Percentiles rank a stretch among this genome's conserved stretches.
Conservation (phyloP, 495 filamentous ascomycete genomes). For the Aspergillus ostianus region DNA sequence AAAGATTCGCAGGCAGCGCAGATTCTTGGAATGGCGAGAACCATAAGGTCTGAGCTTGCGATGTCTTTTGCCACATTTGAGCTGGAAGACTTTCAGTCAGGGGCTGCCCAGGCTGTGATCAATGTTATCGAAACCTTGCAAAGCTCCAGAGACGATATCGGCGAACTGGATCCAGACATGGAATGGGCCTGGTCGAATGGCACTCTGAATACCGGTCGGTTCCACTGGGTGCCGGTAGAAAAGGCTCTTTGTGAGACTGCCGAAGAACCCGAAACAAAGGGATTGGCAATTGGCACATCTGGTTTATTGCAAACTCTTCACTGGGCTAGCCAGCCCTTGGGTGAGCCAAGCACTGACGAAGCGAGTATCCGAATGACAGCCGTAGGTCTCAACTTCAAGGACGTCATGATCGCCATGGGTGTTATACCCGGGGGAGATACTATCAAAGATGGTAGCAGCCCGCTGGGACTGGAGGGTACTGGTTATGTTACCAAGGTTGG, state of each 20-base stretch:
- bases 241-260: slow-evolving; percentile 14
- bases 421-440: slow-evolving; percentile 9
- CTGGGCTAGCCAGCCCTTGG: slow-evolving; percentile 10
- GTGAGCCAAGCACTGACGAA: slow-evolving; percentile 11
- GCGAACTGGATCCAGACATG: slow-evolving; percentile 24
- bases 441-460: background rate
- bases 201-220: slow-evolving; percentile 23
- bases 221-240: slow-evolving; percentile 18
- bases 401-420: slow-evolving; percentile 29
- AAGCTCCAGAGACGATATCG: background rate
- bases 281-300: slow-evolving; percentile 12
- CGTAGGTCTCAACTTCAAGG: slow-evolving; percentile 34
- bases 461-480: slow-evolving; percentile 24
- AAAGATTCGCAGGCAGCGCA: slow-evolving; percentile 35
- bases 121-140: slow-evolving; percentile 28
- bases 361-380: slow-evolving; percentile 22
- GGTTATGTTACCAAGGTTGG: slow-evolving; percentile 41
- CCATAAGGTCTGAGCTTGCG: slow-evolving; percentile 38
- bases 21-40: slow-evolving; percentile 40
- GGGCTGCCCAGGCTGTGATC: slow-evolving; percentile 14
- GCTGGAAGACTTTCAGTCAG: slow-evolving; percentile 24
- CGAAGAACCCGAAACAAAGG: background rate
- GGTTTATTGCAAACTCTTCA: slow-evolving; percentile 19
- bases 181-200: slow-evolving; percentile 29
- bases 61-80: slow-evolving; percentile 45